Evolutionary conservation across 805 yeast species (phyloP).

Genomic region (Candida easanensis): DNA sequence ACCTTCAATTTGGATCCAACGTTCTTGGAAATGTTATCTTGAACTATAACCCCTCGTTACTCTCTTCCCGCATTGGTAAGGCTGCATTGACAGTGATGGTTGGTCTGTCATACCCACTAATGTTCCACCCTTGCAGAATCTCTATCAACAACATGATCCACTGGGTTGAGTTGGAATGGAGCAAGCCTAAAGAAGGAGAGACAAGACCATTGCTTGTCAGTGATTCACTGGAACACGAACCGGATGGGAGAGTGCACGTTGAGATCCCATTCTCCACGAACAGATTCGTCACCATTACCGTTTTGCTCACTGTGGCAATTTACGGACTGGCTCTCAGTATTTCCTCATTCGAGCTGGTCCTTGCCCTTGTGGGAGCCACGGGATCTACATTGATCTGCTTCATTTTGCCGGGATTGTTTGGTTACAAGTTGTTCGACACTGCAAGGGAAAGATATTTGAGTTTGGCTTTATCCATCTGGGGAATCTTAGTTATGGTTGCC

Average conservation of each 20-base stretch:
- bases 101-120: slow-evolving; percentile 69
- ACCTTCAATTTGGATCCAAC: slow-evolving; percentile 66
- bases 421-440: slow-evolving; percentile 44
- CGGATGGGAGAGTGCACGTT: slow-evolving; percentile 19
- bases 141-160: slow-evolving; percentile 64
- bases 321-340: slow-evolving; percentile 59
- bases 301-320: slow-evolving; percentile 42
- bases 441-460: slow-evolving; percentile 44
- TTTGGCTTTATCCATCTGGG: slow-evolving; percentile 61
- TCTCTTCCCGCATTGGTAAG: slow-evolving; percentile 51
- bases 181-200: slow-evolving; percentile 6
- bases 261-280: slow-evolving; percentile 45
- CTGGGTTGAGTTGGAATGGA: slow-evolving; percentile 35
- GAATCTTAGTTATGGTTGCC: slow-evolving; percentile 65
- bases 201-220: slow-evolving; percentile 12
- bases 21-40: slow-evolving; percentile 67
- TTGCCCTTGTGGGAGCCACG: slow-evolving; percentile 77
- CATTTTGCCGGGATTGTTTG: slow-evolving; percentile 76
- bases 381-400: slow-evolving; percentile 80
- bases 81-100: slow-evolving; percentile 69
- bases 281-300: slow-evolving; percentile 49
- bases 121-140: slow-evolving; percentile 79
- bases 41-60: slow-evolving; percentile 55
- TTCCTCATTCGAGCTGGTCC: slow-evolving; percentile 61
- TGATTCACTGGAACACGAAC: slow-evolving; percentile 17